These are phyloP conservation scores for Petunia hybrid DNA, from an alignment of 305 asterid species.

Conservation along the genomic window DNA sequence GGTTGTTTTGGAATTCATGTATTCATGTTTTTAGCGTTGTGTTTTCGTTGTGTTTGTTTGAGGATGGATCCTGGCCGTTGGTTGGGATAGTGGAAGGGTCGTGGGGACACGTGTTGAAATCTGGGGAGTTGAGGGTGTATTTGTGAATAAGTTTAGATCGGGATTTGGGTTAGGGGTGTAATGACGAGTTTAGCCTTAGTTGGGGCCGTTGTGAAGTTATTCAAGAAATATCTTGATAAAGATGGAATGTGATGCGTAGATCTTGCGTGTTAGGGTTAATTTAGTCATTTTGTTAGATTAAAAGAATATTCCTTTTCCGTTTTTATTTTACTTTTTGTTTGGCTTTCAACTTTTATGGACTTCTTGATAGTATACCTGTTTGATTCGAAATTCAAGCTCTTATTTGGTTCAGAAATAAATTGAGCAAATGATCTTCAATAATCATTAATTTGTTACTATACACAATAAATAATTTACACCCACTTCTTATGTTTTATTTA, in stretches of 20 bases:
- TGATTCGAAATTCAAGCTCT: too few relatives aligned
- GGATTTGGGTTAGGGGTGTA: neutral
- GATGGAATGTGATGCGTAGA: constrained; percentile 17
- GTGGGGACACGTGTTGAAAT: constrained; percentile 1
- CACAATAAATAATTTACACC: too few relatives aligned
- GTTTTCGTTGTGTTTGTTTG: constrained; percentile 33
- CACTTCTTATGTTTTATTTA: too few relatives aligned
- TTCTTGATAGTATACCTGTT: too few relatives aligned
- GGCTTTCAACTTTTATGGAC: too few relatives aligned
- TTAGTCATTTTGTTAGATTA: neutral
- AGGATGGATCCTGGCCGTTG: neutral
- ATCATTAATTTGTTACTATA: too few relatives aligned
- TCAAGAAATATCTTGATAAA: constrained; percentile 9
- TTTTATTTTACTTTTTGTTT: neutral
- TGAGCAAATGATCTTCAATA: too few relatives aligned
- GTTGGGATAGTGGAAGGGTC: neutral
- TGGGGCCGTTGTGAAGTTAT: constrained; percentile 24
- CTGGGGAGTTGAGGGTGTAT: neutral
- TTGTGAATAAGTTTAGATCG: neutral
- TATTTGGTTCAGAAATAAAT: too few relatives aligned
- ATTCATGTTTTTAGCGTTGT: neutral
- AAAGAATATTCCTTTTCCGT: neutral
- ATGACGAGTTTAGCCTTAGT: constrained; percentile 24
- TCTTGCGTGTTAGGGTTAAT: constrained; percentile 16
- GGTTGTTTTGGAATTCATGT: too few relatives aligned